Conservation (phyloP, 164 flowering plant genomes). For the Echeveria elegans region DNA sequence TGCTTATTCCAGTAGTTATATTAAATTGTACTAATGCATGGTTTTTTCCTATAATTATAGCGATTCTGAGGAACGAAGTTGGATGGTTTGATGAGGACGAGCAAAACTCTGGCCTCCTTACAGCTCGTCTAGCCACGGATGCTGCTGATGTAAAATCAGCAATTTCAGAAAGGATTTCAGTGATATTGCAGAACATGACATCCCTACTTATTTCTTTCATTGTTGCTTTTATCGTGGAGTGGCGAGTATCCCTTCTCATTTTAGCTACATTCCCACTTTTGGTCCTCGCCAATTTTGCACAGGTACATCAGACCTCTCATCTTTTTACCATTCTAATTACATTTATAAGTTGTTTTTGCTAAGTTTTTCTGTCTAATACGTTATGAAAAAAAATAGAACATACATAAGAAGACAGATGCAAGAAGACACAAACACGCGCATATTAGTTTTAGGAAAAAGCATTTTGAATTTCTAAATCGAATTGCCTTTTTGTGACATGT, state of each 20-base stretch:
- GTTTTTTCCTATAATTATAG: constrained; percentile 24
- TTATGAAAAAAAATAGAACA: neutral
- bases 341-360: neutral
- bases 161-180: constrained; percentile 92
- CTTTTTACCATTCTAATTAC: neutral
- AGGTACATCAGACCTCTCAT: constrained; percentile 35
- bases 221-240: constrained; percentile 90
- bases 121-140: constrained; percentile 85
- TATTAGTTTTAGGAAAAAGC: neutral
- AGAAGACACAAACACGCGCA: neutral
- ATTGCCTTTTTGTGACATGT: constrained; percentile 2
- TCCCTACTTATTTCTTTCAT: constrained; percentile 95
- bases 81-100: constrained; percentile 99
- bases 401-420: neutral
- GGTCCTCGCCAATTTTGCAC: constrained; percentile 91
- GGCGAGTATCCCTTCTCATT: constrained; percentile 97
- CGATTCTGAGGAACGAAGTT: constrained; percentile 89
- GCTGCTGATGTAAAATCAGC: constrained; percentile 97
- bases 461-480: neutral
- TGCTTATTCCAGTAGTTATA: neutral
- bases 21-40: neutral
- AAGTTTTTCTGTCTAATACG: neutral
- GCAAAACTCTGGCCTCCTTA: constrained; percentile 87
- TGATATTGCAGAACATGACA: constrained; percentile 95
- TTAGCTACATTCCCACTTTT: constrained; percentile 86